Percentiles rank a stretch among this genome's conserved stretches.
phyloP scores from a whole-genome alignment of 805 yeast species.

The Metschnikowia lochheadii region DNA sequence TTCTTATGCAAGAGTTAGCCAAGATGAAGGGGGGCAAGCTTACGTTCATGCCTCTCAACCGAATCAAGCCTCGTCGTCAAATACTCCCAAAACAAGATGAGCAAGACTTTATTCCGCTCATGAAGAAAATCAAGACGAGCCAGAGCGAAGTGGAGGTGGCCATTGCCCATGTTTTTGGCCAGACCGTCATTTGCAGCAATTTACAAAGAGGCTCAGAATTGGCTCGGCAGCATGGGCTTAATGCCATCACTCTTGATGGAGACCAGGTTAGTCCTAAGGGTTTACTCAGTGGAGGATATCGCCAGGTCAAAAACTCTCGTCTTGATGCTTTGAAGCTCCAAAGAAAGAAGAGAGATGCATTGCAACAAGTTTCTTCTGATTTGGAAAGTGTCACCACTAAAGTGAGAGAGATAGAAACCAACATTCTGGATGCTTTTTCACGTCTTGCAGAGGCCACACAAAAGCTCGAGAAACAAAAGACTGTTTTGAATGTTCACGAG shows the following conservation, averaged over 20 bases:
- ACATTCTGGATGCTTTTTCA: constrained; percentile 49
- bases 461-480: constrained; percentile 41
- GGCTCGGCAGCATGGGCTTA: constrained; percentile 56
- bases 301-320: constrained; percentile 63
- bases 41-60: constrained; percentile 85
- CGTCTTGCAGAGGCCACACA: constrained; percentile 32
- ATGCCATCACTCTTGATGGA: constrained; percentile 87
- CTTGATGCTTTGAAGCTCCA: constrained; percentile 64
- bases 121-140: constrained; percentile 66
- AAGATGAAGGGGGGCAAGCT: constrained; percentile 75
- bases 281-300: constrained; percentile 82
- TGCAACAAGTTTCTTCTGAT: constrained; percentile 26
- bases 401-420: constrained; percentile 45
- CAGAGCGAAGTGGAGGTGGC: constrained; percentile 54
- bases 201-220: constrained; percentile 64
- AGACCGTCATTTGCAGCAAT: constrained; percentile 69
- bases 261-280: constrained; percentile 84
- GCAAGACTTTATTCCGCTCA: constrained; percentile 68
- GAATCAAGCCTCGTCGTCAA: constrained; percentile 44
- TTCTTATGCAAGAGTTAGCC: constrained; percentile 70
- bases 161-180: constrained; percentile 75
- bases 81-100: constrained; percentile 56
- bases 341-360: constrained; percentile 47
- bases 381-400: constrained; percentile 32
- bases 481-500: constrained; percentile 41